Conservation (phyloP, 139 green algal species). For the Deuterostichococcus epilithicus region DNA sequence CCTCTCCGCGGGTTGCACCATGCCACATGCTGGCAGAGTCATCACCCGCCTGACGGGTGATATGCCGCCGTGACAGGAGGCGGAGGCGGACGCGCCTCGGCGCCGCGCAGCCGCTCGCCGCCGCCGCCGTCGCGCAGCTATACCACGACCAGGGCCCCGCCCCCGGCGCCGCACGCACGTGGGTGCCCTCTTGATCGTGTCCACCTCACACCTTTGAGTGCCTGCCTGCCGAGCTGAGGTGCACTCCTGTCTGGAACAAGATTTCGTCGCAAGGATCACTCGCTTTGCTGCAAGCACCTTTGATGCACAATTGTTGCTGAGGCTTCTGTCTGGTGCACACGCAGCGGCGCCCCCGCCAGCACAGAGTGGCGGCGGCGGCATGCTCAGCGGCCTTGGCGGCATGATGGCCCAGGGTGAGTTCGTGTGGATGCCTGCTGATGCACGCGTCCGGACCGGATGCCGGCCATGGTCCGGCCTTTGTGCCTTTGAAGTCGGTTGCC, state of each 20-base stretch:
- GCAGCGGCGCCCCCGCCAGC: slow-evolving; percentile 37
- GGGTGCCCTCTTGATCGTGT: neutral
- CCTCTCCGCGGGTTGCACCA: no score
- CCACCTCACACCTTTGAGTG: no score
- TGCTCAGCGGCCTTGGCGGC: slow-evolving; percentile 75
- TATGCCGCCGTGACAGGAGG: neutral
- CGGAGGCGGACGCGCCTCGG: neutral
- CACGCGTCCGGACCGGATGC: no score
- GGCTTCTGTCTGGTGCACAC: no score
- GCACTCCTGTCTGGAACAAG: no score
- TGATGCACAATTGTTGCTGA: no score
- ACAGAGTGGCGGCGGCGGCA: slow-evolving; percentile 49
- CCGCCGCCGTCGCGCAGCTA: neutral
- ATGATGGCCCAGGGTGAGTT: slow-evolving; percentile 64
- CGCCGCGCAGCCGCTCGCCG: neutral
- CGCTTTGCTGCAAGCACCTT: no score
- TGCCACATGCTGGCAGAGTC: no score
- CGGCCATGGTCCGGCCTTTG: slow-evolving; percentile 8
- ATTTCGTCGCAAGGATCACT: no score
- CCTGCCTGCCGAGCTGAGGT: no score
- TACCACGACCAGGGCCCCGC: neutral
- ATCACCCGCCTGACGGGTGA: no score
- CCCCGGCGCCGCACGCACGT: neutral
- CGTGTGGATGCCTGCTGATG: slow-evolving; percentile 3
- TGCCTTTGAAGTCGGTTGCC: neutral